Evolutionary conservation across 2,329 filamentous ascomycete genomes (phyloP).

Genomic region (Ophiostoma novo-ulmi): DNA sequence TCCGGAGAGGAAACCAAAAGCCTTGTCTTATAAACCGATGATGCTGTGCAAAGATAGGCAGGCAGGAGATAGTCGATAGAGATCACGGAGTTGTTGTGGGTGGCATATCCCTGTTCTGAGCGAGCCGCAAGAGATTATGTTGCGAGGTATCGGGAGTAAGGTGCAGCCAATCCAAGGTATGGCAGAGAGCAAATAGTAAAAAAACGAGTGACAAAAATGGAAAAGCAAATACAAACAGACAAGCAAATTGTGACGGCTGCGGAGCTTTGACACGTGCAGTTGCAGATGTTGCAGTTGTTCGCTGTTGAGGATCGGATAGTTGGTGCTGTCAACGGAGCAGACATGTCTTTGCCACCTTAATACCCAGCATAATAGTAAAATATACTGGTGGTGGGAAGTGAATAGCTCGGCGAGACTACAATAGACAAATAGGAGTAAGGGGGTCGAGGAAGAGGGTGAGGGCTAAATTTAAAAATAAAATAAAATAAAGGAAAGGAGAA

Average conservation of each 20-base stretch:
- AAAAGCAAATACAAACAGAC: neutral
- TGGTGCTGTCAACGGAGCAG: neutral
- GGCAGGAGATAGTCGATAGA: neutral
- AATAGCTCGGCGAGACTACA: neutral
- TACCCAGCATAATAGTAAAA: neutral
- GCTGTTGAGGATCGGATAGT: neutral
- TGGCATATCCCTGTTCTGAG: constrained; percentile 11
- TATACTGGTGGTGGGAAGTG: neutral
- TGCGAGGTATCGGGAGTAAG: neutral
- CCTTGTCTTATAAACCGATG: neutral
- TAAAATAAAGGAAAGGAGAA: neutral
- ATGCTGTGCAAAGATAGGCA: neutral
- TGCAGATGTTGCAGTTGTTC: neutral
- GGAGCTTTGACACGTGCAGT: neutral
- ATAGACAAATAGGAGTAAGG: neutral
- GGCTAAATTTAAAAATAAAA: neutral
- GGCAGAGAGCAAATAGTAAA: neutral
- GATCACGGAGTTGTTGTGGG: neutral
- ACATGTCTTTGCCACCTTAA: neutral
- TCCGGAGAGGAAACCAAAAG: neutral
- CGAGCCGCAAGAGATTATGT: neutral
- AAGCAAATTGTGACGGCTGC: neutral
- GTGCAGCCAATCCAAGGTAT: neutral
- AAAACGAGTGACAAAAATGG: neutral
- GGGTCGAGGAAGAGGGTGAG: neutral